These are phyloP conservation scores for Prasinococcaceae sp. DNA, from an alignment of 139 green algal genomes.

Conservation along the genomic window DNA sequence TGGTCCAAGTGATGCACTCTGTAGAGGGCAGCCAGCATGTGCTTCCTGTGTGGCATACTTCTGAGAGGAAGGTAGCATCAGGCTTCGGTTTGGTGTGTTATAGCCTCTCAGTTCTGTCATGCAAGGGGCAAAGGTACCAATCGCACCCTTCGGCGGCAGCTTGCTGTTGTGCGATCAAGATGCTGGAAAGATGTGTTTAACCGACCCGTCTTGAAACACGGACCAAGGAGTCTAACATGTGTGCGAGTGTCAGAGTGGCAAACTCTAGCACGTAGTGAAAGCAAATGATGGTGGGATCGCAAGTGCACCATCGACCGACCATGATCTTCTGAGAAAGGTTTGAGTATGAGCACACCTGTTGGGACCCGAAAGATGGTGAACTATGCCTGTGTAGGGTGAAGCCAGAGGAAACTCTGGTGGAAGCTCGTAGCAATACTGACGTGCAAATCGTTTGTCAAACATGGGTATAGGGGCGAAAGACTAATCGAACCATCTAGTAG, in stretches of 20 bases:
- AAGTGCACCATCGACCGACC: conserved; percentile 70
- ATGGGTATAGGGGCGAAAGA: conserved; percentile 96
- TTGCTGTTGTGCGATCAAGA: conserved; percentile 53
- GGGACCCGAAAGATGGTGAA: conserved; percentile 91
- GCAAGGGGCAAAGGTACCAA: no score
- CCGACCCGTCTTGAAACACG: conserved; percentile 88
- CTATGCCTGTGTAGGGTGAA: conserved; percentile 87
- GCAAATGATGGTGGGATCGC: conserved; percentile 53
- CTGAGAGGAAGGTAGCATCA: no score
- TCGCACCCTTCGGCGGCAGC: conserved; percentile 39
- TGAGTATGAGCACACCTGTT: conserved; percentile 74
- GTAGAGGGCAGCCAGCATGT: no score
- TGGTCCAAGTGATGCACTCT: no score
- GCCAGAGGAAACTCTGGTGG: conserved; percentile 85
- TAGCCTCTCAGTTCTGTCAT: no score
- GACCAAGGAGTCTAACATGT: conserved; percentile 91
- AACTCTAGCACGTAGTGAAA: conserved; percentile 77
- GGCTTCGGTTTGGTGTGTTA: no score
- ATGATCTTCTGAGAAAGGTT: conserved; percentile 78
- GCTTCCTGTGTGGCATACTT: no score
- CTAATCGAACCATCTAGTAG: conserved; percentile 97
- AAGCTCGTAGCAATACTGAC: conserved; percentile 87
- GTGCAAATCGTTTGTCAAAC: conserved; percentile 92
- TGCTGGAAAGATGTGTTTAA: conserved; percentile 62
- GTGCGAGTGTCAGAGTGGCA: conserved; percentile 75